phyloP scores from a whole-genome alignment of 1,139 yeast species.

The Candida dubliniensis region DNA sequence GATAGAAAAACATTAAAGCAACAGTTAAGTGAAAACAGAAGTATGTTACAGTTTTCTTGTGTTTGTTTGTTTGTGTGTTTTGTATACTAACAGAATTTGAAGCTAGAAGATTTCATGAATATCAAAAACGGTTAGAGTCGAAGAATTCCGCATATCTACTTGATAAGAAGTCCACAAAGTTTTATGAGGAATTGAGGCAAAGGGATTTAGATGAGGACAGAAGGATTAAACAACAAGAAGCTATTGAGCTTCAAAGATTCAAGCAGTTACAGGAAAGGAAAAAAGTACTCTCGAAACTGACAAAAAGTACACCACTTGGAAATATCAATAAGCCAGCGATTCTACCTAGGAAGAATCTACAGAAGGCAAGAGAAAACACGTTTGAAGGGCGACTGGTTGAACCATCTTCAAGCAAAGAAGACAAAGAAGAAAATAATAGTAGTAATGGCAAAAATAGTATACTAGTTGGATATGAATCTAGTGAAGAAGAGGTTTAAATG shows the following conservation, averaged over 20 bases:
- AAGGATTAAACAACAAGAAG: conserved; percentile 12
- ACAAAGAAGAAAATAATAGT: background rate
- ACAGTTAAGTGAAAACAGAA: conserved; percentile 37
- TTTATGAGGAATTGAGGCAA: conserved; percentile 23
- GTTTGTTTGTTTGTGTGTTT: background rate
- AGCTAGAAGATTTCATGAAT: conserved; percentile 34
- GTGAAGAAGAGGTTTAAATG: conserved; percentile 10
- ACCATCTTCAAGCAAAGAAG: background rate
- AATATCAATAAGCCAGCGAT: background rate
- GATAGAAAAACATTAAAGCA: conserved; percentile 35
- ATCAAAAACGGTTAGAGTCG: conserved; percentile 32
- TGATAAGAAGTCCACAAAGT: conserved; percentile 30
- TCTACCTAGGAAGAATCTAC: background rate
- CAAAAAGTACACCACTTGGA: background rate
- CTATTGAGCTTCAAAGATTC: conserved; percentile 12
- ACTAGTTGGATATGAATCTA: conserved; percentile 11
- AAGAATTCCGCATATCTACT: conserved; percentile 41
- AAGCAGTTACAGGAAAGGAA: conserved; percentile 7
- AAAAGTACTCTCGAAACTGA: background rate
- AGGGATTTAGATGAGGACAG: conserved; percentile 18
- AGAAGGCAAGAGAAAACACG: background rate
- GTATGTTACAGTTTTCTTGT: conserved; percentile 19
- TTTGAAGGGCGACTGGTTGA: background rate
- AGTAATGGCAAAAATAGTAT: background rate
- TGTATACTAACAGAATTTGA: conserved; percentile 14